Evolutionary conservation across 192 early-diverging fungal species (phyloP).

Genomic region (Ambispora gerdemannii): DNA sequence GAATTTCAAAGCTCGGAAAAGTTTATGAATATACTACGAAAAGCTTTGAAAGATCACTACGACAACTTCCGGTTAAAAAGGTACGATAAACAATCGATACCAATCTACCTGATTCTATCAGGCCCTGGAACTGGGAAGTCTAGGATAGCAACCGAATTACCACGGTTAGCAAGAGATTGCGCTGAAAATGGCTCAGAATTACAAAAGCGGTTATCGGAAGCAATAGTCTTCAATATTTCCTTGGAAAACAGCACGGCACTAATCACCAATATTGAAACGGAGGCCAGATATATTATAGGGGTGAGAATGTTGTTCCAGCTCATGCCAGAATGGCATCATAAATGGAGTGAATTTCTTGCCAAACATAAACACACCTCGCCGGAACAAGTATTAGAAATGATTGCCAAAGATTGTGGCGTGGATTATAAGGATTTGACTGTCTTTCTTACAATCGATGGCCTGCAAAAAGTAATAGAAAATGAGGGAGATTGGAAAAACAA

Average conservation of each 20-base stretch:
- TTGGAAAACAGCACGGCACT: constrained; percentile 2
- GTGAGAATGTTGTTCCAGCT: neutral
- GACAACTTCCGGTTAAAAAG: neutral
- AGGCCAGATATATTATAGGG: neutral
- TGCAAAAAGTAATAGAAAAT: neutral
- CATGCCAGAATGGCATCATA: neutral
- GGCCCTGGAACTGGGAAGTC: neutral
- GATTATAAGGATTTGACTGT: neutral
- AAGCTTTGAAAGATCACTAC: constrained; percentile 20
- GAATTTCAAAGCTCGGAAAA: constrained; percentile 1
- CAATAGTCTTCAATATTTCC: neutral
- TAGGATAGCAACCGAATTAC: neutral
- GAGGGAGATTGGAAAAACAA: neutral
- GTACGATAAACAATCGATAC: neutral
- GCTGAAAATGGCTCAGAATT: neutral
- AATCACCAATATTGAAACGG: neutral
- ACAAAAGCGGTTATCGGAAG: neutral
- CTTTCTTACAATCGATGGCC: constrained; percentile 2
- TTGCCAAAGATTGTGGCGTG: neutral
- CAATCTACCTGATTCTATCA: neutral
- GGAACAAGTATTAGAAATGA: neutral
- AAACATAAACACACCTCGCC: neutral
- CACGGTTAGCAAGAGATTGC: constrained; percentile 12
- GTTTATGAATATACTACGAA: neutral
- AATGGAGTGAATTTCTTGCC: neutral